Evolutionary conservation across 768 basidiomycete species (phyloP), one percentile per base, ranked within the genome.

Genomic region (Suillus alpinus): DNA sequence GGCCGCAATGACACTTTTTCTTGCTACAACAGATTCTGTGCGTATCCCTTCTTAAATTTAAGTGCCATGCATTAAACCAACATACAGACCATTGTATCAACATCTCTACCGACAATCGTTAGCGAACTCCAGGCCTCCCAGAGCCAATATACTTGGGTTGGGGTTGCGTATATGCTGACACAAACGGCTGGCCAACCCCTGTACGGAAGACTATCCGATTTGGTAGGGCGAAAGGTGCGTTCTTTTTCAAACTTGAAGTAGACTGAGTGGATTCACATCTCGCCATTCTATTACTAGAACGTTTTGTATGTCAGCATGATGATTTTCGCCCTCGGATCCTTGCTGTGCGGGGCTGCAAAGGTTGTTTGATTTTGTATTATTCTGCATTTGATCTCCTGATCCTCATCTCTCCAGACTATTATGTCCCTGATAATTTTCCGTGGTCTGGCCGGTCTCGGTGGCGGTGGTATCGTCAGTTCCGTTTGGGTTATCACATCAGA

Each of bases 401-500:
- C 56, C 58, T 52, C 52, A 67, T 59, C 62, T 63, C 43, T 58
- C 59, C 53, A 76, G 77, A 70, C 66, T 49, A 79, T 83, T 53
- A 72, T 76, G 59, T 88, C 85, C 84, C 81, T 93, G 55, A 89
- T 92, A 61, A 73, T 84, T 29, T 83, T 86, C 57, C 82, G 92
- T 51, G 80, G 76, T 56, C 61, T 83, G 58, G 88, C 91, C 62
- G 92, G 92, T 46, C 78, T 91, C 61, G 92, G 92, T n/a, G 92
- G 88, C 16, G 92, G 92, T 39, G 92, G 92, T 9, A 92, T 94
- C 64, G 92, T 93, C 60, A 85, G 85, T 69, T 82, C 88, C 46
- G 91, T 94, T 39, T 94, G 92, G 92, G 85, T 91, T 26, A 87
- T 94, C 61, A 92, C 90, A 49, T 83, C 91, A 64, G 92, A 94